Evolutionary conservation across 257 asterid species (phyloP), one percentile per base, ranked within the genome.

Genomic region (Fraxinus cuspidata): DNA sequence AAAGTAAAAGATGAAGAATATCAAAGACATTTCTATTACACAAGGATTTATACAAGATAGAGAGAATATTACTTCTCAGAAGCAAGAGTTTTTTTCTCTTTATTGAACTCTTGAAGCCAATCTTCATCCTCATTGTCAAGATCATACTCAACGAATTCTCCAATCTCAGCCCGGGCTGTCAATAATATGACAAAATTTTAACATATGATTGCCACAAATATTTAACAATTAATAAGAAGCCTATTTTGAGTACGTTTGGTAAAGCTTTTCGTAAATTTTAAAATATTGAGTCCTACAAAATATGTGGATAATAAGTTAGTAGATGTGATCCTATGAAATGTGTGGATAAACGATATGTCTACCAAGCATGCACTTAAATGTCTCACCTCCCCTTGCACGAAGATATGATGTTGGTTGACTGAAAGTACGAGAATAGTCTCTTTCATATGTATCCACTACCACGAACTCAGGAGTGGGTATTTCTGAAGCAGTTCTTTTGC

Each of bases 61-160:
- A 73, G 64, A 84, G 71, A 80, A 58, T 25, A 77, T 87, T 89
- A 96, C 99, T 85, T 89, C 82, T 93, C 97, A 76, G 94, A 85
- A 66, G 84, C 82, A 77, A 93, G 97, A 79, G 75, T 74, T 70
- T 89, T 88, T 80, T 97, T 85, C 85, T 92, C 97, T 76, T 78
- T 85, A 85, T 88, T 93, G 93, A 90, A 89, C 79, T 86, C 97
- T 51, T 82, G 86, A 80, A 93, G 97, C 99, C 99, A 95, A 84
- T 95, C 99, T 74, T 95, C 99, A 51, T 95, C 99, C 94, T 95
- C 99, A 79, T 95, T 93, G 83, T 95, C 99, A 44, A 95, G 98
- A 85, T 95, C 99, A 74, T 95, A 95, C 88, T 95, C 99, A n/a
- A 95, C 85, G 87, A 93, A 95, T 78, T 95, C 98, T 84, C 99